Evolutionary conservation across 1,284 basidiomycete genomes (phyloP), one percentile per base, ranked within the genome.

Genomic region (Microbotryum lychnidis-dioicae): DNA sequence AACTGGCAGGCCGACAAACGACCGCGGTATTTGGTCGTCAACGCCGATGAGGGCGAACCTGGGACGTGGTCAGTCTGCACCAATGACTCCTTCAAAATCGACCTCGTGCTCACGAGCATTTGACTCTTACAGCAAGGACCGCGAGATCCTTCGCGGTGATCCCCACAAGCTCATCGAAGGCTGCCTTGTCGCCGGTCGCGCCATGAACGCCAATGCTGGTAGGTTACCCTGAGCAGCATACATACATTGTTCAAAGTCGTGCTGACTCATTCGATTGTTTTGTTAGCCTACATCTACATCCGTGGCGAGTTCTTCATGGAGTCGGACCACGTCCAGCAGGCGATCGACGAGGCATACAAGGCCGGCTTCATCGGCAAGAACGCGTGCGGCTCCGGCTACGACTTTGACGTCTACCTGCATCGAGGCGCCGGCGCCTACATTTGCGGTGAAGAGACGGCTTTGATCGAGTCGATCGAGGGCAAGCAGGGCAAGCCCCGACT

Each of bases 101-200:
- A 6, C 2, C 27, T 2, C 12, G 37, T 16, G 25, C 46, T 56
- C 33, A 62, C 54, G n/a, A 3, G 23, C 3, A 2, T 27, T 18
- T 18, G 6, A 10, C 0, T 1, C 14, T 6, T 5, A 21, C 56
- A 69, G 67, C 83, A 98, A 97, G 78, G 94, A 97, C 77, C 87
- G 94, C 54, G 94, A 98, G 78, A 97, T 97, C 73, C 82, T 97
- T 75, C 89, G 96, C 62, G 93, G 93, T 42, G 94, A 97, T 77
- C 94, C 94, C 2, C 94, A 97, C 81, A 98, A 97, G 76, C 87
- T 98, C 62, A 82, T 98, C 71, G 96, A 98, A 77, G 94, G 94
- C 37, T 98, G 96, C 76, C 84, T 98, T 56, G 87, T 98, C 63
- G 94, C 94, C 53, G 94, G 94, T n/a, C 87, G 94, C 63, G 87